A percentile compares a stretch with the other conserved stretches of the same genome.
phyloP scores from a whole-genome alignment of 345 rosid genomes.

The Populus pruinosa region DNA sequence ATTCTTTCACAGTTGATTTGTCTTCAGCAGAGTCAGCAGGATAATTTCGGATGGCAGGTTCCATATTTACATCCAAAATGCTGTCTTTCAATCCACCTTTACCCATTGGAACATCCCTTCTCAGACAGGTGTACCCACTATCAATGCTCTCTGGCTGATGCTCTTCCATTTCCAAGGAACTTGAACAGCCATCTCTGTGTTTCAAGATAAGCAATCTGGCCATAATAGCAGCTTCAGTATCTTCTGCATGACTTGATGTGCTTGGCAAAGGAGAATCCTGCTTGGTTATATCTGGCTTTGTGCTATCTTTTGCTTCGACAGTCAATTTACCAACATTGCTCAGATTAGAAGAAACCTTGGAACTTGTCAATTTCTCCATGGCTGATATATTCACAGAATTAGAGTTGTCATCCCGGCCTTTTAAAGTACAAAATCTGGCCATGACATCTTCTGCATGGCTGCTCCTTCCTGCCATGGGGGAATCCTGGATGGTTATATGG shows the following conservation, averaged over 20 bases:
- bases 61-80: constrained; percentile 7
- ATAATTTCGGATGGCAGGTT: background rate
- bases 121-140: constrained; percentile 17
- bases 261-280: constrained; percentile 13
- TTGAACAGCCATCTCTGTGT: constrained; percentile 27
- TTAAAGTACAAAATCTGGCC: constrained; percentile 50
- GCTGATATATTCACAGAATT: constrained; percentile 14
- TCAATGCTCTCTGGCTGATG: constrained; percentile 16
- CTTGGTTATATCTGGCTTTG: constrained; percentile 1
- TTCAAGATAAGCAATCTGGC: constrained; percentile 44
- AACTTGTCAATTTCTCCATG: constrained; percentile 13
- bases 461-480: constrained; percentile 17
- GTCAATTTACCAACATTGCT: constrained; percentile 24
- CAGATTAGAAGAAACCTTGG: constrained; percentile 7
- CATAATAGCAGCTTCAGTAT: constrained; percentile 38
- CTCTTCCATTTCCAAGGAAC: constrained; percentile 19
- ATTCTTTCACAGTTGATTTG: constrained; percentile 15
- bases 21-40: constrained; percentile 3
- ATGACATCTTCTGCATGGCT: constrained; percentile 45
- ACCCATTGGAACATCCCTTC: constrained; percentile 1
- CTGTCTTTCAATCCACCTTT: constrained; percentile 9
- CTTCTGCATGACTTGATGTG: constrained; percentile 13
- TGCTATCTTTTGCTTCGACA: constrained; percentile 21
- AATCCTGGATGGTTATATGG: constrained; percentile 22
- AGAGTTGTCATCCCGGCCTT: constrained; percentile 22